Base-by-base conservation (phyloP, 1,139 yeast genomes). In the Yarrowia galli region DNA sequence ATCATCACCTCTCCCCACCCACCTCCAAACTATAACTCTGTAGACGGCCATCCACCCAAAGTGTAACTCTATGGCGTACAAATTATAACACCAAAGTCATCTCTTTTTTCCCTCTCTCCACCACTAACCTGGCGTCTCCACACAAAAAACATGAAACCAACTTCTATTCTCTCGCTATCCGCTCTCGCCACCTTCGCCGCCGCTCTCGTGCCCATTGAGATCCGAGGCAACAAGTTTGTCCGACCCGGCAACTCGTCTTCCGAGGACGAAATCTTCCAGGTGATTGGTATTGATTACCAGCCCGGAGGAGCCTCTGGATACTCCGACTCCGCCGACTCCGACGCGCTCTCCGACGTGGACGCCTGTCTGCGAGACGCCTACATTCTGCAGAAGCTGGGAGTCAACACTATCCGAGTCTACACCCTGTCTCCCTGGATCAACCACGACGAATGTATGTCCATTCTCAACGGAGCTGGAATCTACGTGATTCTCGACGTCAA, bases 381-480 rank as follows among this genome's bases (percentile, higher is more conserved):
- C 42, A 79, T 91, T 60, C 88, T 92, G 76, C 93, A 89, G 79
- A 85, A 87, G 68, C 83, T 92, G 63, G 95, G 95, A 0, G 85
- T 91, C 65, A 92, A 92, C 76, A 89, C 98, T 0, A 85, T 95
- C 60, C 83, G 99, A 70, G 89, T 95, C 16, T 95, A 95, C 75
- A 89, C 97, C 0, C 84, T 95, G 51, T 91, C 92, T 73, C 91
- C 98, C 2, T 87, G 87, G 69, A 80, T 92, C 69, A 84, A 92
- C 76, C 99, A 95, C 77, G 96, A 93, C 73, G 84, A 83, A 68
- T 95, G 99, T 76, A 95, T 95, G 98, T 85, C 96, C 0, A 79
- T 93, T 80, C 82, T 95, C 69, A 98, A 97, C 4, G 82, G 88
- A 9, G 97, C 98, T 0, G 98, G 98, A 0, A 93, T 95, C 45